These are phyloP conservation scores for Radiomyces spectabilis DNA, from an alignment of 192 early-diverging fungal genomes.

Conservation along the genomic window DNA sequence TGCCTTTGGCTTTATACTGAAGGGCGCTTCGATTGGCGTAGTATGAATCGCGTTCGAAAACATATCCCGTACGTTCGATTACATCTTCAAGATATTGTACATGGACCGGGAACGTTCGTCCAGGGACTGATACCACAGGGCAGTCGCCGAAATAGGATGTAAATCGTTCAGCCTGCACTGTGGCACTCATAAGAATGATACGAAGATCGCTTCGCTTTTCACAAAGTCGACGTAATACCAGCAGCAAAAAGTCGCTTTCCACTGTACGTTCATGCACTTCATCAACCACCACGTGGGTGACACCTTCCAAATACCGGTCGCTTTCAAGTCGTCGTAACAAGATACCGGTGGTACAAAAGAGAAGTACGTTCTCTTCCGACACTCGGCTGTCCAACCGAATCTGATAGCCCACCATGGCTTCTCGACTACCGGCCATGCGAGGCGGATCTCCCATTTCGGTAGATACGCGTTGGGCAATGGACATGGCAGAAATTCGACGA, in stretches of 20 bases:
- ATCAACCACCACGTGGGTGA: slow-evolving; percentile 70
- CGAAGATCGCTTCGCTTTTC: slow-evolving; percentile 41
- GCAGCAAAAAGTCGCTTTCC: slow-evolving; percentile 70
- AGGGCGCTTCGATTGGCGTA: slow-evolving; percentile 19
- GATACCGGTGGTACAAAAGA: slow-evolving; percentile 76
- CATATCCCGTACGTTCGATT: slow-evolving; percentile 50
- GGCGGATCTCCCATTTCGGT: slow-evolving; percentile 60
- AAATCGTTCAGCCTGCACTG: slow-evolving; percentile 56
- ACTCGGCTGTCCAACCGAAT: slow-evolving; percentile 58
- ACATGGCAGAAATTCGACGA: slow-evolving; percentile 72
- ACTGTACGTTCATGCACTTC: slow-evolving; percentile 74
- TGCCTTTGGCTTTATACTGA: slow-evolving; percentile 3
- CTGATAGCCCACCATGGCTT: slow-evolving; percentile 64
- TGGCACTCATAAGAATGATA: slow-evolving; percentile 69
- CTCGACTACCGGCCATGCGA: slow-evolving; percentile 36
- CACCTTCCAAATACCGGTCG: slow-evolving; percentile 45
- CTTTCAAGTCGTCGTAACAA: slow-evolving; percentile 58
- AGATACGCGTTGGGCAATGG: slow-evolving; percentile 71
- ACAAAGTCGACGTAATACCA: slow-evolving; percentile 52
- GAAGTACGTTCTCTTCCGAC: slow-evolving; percentile 47
- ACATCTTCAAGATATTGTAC: slow-evolving; percentile 63
- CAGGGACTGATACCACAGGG: slow-evolving; percentile 52
- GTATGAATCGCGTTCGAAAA: slow-evolving; percentile 29
- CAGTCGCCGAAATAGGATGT: slow-evolving; percentile 55
- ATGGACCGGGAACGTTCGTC: slow-evolving; percentile 51